Evolutionary conservation across 1,139 yeast species (phyloP), one percentile per base, ranked within the genome.

Genomic region (Pneumocystis carinii): DNA sequence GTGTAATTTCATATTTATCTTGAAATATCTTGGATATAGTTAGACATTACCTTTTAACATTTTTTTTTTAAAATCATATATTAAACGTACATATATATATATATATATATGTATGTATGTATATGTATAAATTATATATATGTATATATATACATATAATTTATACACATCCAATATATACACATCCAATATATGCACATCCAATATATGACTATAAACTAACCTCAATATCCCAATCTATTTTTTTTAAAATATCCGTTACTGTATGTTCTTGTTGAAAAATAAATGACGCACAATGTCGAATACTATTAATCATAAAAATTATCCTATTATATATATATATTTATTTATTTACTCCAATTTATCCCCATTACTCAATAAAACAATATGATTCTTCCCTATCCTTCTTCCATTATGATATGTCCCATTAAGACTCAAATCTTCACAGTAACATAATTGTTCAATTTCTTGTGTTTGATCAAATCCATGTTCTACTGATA

Each of bases 371-470:
- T 82, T 75, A 12, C 74, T 71, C 41, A 84, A 71, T 7, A 83
- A 65, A 6, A 71, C 74, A 0, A 77, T 74, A 12, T 72, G 68
- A 55, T 74, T 73, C 60, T 72, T 72, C 7, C 74, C 73, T 42
- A 81, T 63, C 37, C 70, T 69, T 2, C 59, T 53, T 0, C 75
- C 78, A 69, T 83, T 82, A 4, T 82, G 69, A 60, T 69, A 74
- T 0, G 82, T 78, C 1, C 86, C 86, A 72, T 84, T 84, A 59
- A 78, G 70, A 2, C 87, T 82, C 1, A 72, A 65, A 67, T 83
- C 87, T 66, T 77, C 77, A 24, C 84, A 68, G 68, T 83, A 84
- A 78, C 76, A 37, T 27, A 37, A 24, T 7, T 39, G 38, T 12
- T 57, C 42, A 8, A 36, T 12, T 39, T 57, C 41, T 15, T 37